phyloP scores from a whole-genome alignment of 805 yeast genomes.

The Ogataea paraovalis region DNA sequence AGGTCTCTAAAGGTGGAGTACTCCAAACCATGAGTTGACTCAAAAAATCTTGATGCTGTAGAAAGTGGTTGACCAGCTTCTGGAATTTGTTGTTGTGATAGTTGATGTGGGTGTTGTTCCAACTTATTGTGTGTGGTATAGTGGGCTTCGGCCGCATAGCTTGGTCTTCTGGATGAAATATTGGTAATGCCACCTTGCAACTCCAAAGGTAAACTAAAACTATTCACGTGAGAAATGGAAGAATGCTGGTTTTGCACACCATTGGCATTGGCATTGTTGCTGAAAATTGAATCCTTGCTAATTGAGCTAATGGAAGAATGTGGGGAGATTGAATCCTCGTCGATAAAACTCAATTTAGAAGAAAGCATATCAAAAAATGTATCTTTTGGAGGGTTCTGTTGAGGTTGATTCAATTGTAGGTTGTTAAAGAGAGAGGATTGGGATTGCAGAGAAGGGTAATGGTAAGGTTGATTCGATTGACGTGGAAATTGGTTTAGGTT shows the following conservation, averaged over 20 bases:
- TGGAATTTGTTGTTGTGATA: constrained; percentile 1
- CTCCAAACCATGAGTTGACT: constrained; percentile 6
- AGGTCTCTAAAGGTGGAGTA: constrained; percentile 10
- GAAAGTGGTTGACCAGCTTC: constrained; percentile 3
- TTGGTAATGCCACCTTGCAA: constrained; percentile 62
- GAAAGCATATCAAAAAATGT: constrained; percentile 18
- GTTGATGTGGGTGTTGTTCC: constrained; percentile 17
- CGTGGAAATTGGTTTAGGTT: constrained; percentile 7
- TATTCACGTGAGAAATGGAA: constrained; percentile 3
- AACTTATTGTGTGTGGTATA: constrained; percentile 27
- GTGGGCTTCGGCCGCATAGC: constrained; percentile 67
- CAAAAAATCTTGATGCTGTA: constrained; percentile 20
- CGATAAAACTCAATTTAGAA: constrained; percentile 14
- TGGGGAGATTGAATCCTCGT: constrained; percentile 23
- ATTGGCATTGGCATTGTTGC: constrained; percentile 4
- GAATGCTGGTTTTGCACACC: not conserved
- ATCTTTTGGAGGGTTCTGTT: constrained; percentile 9
- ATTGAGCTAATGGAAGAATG: constrained; percentile 30
- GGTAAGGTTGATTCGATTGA: constrained; percentile 3
- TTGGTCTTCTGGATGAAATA: constrained; percentile 66
- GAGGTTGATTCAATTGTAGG: not conserved
- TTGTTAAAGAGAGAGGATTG: constrained; percentile 1
- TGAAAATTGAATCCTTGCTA: constrained; percentile 25
- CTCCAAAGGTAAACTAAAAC: constrained; percentile 51
- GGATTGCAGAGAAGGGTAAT: constrained; percentile 2